These are phyloP conservation scores for Fusarium sp. DNA, from an alignment of 2,329 filamentous ascomycete species.

Conservation along the genomic window DNA sequence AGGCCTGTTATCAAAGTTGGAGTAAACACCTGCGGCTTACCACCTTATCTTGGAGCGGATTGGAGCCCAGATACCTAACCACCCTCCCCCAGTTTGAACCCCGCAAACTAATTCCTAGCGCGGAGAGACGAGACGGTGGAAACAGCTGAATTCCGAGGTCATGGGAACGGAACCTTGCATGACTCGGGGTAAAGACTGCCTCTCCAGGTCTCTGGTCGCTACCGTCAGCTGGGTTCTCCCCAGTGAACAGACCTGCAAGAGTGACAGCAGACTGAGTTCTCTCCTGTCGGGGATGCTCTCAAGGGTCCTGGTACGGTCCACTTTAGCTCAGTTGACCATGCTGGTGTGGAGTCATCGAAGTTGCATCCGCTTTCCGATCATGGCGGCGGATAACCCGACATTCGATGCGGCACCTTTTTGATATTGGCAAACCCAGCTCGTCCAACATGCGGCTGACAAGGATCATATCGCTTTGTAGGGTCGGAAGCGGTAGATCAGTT, in stretches of 20 bases:
- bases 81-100: background rate
- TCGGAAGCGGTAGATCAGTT: background rate
- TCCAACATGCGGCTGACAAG: background rate
- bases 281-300: background rate
- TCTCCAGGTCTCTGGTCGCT: background rate
- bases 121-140: background rate
- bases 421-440: background rate
- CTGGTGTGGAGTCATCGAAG: background rate
- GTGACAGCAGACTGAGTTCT: no score
- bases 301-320: background rate
- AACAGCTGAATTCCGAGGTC: background rate
- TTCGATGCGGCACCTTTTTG: background rate
- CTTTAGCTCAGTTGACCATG: background rate
- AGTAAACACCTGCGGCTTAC: background rate
- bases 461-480: background rate
- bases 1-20: background rate
- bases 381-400: background rate
- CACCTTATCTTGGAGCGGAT: background rate
- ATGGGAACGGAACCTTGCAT: background rate
- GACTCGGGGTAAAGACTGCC: background rate
- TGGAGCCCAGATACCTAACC: background rate
- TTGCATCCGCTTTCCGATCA: background rate
- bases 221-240: no score
- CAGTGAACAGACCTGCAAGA: no score
- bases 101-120: background rate